phyloP scores from a whole-genome alignment of 345 rosid genomes.

The Linum trigynum region DNA sequence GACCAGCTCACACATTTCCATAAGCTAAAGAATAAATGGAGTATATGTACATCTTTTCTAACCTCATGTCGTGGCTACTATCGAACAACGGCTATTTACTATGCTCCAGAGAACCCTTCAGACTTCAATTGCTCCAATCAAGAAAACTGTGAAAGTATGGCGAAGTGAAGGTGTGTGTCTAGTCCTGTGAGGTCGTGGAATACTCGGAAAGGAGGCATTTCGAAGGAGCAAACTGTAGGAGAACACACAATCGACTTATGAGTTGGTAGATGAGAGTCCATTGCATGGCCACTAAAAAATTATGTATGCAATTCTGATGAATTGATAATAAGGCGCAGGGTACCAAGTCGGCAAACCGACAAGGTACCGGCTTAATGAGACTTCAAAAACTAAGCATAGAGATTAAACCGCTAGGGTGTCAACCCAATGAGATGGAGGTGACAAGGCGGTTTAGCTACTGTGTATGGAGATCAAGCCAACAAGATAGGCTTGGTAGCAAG shows the following conservation, averaged over 20 bases:
- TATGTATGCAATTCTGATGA: no score
- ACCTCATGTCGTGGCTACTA: background rate
- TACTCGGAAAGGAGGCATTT: slow-evolving; percentile 88
- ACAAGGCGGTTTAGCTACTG: no score
- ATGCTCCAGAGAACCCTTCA: background rate
- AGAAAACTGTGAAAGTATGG: no score
- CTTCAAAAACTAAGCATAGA: no score
- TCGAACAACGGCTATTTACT: background rate
- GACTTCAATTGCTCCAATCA: no score
- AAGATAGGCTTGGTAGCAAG: no score
- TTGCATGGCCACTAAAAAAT: slow-evolving; percentile 64
- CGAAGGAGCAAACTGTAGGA: slow-evolving; percentile 81
- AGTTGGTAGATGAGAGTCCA: slow-evolving; percentile 92
- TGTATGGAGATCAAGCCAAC: no score
- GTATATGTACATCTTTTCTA: background rate
- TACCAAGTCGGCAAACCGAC: no score
- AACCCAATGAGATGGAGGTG: no score
- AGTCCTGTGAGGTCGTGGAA: slow-evolving; percentile 90
- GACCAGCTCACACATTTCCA: background rate
- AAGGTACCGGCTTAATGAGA: no score
- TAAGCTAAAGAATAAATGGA: background rate
- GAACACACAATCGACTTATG: slow-evolving; percentile 77
- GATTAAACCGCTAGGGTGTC: no score
- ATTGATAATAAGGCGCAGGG: no score
- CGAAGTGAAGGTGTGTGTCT: background rate